These are phyloP conservation scores for Kodamaea hsintzibuensis DNA, from an alignment of 805 yeast genomes.

Conservation along the genomic window DNA sequence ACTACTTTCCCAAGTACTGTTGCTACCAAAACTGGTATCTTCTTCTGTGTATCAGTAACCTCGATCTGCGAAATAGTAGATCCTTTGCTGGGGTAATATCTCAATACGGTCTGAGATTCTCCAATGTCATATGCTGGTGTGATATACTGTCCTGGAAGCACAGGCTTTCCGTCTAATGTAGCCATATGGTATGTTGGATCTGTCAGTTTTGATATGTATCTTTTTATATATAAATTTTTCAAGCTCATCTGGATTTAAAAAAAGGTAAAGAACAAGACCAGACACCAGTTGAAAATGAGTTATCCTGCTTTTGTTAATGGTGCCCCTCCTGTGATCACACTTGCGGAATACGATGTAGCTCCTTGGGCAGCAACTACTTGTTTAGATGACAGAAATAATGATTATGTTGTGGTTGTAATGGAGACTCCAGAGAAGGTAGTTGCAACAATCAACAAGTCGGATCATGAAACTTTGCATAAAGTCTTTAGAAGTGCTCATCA, in stretches of 20 bases:
- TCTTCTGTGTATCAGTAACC: slow-evolving; percentile 29
- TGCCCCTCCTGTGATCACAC: slow-evolving; percentile 47
- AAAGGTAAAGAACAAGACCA: not conserved
- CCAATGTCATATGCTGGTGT: slow-evolving; percentile 52
- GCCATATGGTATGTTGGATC: not conserved
- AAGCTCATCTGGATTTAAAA: not conserved
- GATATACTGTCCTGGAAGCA: slow-evolving; percentile 74
- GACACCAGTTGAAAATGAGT: slow-evolving; percentile 1
- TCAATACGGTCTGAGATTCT: slow-evolving; percentile 30
- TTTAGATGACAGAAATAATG: slow-evolving; percentile 38
- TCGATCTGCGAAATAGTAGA: slow-evolving; percentile 51
- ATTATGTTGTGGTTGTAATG: slow-evolving; percentile 48
- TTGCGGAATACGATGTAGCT: slow-evolving; percentile 50
- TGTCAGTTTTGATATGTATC: not conserved
- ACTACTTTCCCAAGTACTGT: slow-evolving; percentile 64
- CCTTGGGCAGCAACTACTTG: slow-evolving; percentile 54
- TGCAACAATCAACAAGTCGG: slow-evolving; percentile 41
- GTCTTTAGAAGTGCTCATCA: slow-evolving; percentile 50
- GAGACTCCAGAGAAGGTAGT: slow-evolving; percentile 44
- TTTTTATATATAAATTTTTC: not conserved
- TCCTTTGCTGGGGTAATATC: slow-evolving; percentile 66
- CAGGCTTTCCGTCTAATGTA: slow-evolving; percentile 13
- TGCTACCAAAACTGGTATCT: slow-evolving; percentile 50
- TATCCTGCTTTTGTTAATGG: slow-evolving; percentile 48
- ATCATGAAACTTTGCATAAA: slow-evolving; percentile 38